These are phyloP conservation scores for Pleurostoma richardsiae DNA, from an alignment of 2,329 filamentous ascomycete genomes.

Conservation along the genomic window DNA sequence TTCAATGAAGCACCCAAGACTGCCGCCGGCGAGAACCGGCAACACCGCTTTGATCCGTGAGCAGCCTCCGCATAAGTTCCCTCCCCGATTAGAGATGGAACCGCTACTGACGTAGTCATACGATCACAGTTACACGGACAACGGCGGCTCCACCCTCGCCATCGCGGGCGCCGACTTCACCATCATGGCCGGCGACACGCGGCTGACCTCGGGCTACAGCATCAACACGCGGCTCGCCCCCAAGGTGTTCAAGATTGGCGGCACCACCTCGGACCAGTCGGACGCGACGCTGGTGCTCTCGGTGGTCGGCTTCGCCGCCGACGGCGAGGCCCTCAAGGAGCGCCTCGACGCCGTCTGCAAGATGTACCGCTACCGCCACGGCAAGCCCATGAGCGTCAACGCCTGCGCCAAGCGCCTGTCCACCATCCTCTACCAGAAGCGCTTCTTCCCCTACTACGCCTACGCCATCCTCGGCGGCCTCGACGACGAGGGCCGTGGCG, in stretches of 20 bases:
- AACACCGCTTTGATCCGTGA: constrained; percentile 93
- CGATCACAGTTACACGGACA: constrained; percentile 79
- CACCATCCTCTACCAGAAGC: constrained; percentile 94
- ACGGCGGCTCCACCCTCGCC: constrained; percentile 91
- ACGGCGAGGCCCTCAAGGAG: constrained; percentile 90
- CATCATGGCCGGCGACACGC: constrained; percentile 95
- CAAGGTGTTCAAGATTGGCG: constrained; percentile 96
- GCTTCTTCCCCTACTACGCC: constrained; percentile 99
- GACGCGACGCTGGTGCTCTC: constrained; percentile 85
- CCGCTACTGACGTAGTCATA: background rate
- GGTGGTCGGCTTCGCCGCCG: constrained; percentile 92
- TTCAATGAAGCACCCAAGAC: constrained; percentile 56
- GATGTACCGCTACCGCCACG: constrained; percentile 98
- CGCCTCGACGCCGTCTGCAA: constrained; percentile 92
- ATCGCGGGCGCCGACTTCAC: constrained; percentile 93
- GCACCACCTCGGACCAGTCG: constrained; percentile 77
- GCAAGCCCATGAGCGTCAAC: constrained; percentile 90
- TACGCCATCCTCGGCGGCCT: constrained; percentile 89
- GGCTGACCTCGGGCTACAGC: constrained; percentile 92
- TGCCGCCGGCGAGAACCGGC: constrained; percentile 48
- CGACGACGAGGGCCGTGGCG: constrained; percentile 90
- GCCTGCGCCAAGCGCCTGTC: constrained; percentile 93
- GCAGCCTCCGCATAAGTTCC: constrained; percentile 19
- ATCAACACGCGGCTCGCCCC: constrained; percentile 96
- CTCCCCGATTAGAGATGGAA: background rate